Evolutionary conservation across 208 protist genomes (phyloP), one percentile per base, ranked within the genome.

Genomic region (Wallacemonas sp.): DNA sequence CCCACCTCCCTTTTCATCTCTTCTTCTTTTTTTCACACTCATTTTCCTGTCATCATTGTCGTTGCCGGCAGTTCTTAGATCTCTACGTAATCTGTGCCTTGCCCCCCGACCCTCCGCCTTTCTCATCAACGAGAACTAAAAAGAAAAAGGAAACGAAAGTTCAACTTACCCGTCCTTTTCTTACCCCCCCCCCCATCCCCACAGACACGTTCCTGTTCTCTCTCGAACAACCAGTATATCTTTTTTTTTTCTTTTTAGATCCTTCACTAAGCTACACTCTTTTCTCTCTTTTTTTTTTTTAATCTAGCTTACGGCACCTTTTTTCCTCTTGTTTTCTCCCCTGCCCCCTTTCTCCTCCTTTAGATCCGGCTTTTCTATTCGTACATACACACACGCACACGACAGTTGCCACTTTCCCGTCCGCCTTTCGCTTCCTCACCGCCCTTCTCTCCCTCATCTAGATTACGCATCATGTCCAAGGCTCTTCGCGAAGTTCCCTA

Each of bases 401-500:
- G 36, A 41, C 36, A 41, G 36, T 18, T 22, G n/a, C 23, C 46
- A 28, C 46, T 41, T 16, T 41, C 36, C 36, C 36, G 14, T 14
- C 36, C 36, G 36, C 36, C 36, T 41, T 14, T 41, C 36, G 36
- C 36, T 41, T 41, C 36, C 36, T 7, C 36, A 41, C 36, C 14
- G 14, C 10, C 32, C 36, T 61, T 16, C 44, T 18, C 44, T 22
- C 8, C n/a, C 44, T 25, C 44, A 12, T 11, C 44, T 25, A 8
- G 44, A 10, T 7, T 50, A 1, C 44, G 49, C 48, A 38, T 10
- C 26, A 72, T 72, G 67, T 72, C 67, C 23, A 55, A 70, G 38
- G 65, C 72, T 28, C 49, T 70, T 49, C 65, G 57, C 20, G 57
- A 72, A 38, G 46, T 71, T 5, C 61, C 72, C 5, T 67, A 73